Conservation (phyloP, 2,329 filamentous ascomycete species). For the Dendrostoma leiphaemia region DNA sequence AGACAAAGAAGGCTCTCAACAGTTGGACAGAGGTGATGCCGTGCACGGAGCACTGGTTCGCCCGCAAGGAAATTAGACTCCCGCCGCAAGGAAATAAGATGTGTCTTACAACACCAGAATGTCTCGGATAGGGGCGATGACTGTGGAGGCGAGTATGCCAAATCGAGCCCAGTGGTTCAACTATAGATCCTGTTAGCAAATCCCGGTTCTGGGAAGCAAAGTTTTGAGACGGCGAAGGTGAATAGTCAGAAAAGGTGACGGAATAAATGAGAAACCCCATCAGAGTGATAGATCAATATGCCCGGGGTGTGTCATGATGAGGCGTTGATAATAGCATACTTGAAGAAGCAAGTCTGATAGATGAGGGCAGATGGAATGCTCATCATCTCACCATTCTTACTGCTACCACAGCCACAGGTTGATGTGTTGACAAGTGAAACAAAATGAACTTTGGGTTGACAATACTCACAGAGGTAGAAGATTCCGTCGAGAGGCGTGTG, state of each 20-base stretch:
- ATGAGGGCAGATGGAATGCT: neutral
- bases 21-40: conserved; percentile 15
- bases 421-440: neutral
- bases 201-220: neutral
- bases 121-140: conserved; percentile 15
- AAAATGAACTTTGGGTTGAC: neutral
- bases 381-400: neutral
- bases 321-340: too few relatives aligned
- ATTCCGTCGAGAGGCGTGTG: neutral
- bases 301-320: neutral
- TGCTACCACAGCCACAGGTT: neutral
- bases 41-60: conserved; percentile 16
- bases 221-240: conserved; percentile 4
- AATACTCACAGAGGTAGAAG: neutral
- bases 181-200: conserved; percentile 13
- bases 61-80: conserved; percentile 19
- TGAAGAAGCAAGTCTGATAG: neutral
- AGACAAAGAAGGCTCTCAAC: conserved; percentile 16
- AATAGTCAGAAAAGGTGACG: neutral
- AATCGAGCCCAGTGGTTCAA: neutral
- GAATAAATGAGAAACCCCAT: too few relatives aligned
- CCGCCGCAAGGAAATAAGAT: conserved; percentile 20
- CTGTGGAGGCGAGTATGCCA: conserved; percentile 11
- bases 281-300: conserved; percentile 10
- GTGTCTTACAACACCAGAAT: conserved; percentile 21